These are phyloP conservation scores for Acer negundo DNA, from an alignment of 345 rosid genomes.

Conservation along the genomic window DNA sequence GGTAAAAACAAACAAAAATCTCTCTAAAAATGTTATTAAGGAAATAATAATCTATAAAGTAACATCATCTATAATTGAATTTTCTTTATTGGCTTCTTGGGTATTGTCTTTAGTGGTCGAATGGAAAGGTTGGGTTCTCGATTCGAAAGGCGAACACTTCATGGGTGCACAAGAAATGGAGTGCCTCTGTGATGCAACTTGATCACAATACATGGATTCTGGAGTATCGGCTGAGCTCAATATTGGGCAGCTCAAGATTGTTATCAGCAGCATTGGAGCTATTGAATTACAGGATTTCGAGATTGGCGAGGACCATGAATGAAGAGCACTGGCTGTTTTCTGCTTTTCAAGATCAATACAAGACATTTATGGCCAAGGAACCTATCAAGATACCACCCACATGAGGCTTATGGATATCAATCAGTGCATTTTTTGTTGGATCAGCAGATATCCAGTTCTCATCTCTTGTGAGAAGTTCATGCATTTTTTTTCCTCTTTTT, in stretches of 20 bases:
- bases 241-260: conserved; percentile 49
- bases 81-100: neutral
- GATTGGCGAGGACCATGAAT: conserved; percentile 24
- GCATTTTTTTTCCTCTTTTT: neutral
- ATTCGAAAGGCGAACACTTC: conserved; percentile 53
- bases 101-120: conserved; percentile 52
- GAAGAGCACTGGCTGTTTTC: conserved; percentile 31
- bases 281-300: conserved; percentile 33
- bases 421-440: neutral
- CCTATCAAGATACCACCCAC: conserved; percentile 51
- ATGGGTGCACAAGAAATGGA: conserved; percentile 59
- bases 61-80: neutral
- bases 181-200: conserved; percentile 57
- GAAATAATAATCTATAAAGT: neutral
- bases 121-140: conserved; percentile 51
- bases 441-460: conserved; percentile 25
- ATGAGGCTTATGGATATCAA: conserved; percentile 15
- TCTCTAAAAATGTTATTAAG: neutral
- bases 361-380: conserved; percentile 9
- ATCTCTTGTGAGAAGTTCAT: conserved; percentile 40
- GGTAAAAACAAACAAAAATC: conserved; percentile 39
- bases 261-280: conserved; percentile 48
- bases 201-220: conserved; percentile 82
- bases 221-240: conserved; percentile 59
- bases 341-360: conserved; percentile 23